Conservation (phyloP, 352 stramenopile species). For the Pythium rhizo-oryzae region DNA sequence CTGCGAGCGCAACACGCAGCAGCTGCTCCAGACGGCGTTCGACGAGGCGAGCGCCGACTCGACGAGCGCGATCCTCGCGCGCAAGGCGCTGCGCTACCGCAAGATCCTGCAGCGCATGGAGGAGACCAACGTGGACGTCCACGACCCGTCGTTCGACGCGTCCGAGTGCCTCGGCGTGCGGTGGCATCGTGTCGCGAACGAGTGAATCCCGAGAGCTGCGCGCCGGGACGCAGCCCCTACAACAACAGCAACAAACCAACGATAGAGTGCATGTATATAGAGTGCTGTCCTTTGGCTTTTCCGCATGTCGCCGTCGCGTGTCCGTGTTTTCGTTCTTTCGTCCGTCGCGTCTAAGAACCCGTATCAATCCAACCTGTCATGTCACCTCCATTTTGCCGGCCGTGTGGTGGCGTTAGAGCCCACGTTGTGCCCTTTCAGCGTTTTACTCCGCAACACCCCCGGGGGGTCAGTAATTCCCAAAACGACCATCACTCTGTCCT, state of each 20-base stretch:
- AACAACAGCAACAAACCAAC: too few relatives aligned
- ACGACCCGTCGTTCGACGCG: constrained; percentile 31
- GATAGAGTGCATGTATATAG: neutral
- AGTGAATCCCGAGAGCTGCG: too few relatives aligned
- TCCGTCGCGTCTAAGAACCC: neutral
- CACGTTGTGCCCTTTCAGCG: too few relatives aligned
- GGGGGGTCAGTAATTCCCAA: too few relatives aligned
- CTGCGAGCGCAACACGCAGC: constrained; percentile 27
- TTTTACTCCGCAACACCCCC: too few relatives aligned
- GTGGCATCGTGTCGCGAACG: constrained; percentile 25
- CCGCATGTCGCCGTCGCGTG: too few relatives aligned
- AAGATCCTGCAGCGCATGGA: constrained; percentile 35
- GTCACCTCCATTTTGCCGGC: too few relatives aligned
- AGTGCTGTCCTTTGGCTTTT: neutral
- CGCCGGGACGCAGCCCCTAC: too few relatives aligned
- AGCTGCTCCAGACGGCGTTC: constrained; percentile 26
- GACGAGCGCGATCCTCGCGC: constrained; percentile 28
- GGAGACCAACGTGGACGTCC: constrained; percentile 27
- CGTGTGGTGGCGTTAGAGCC: too few relatives aligned
- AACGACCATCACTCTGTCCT: constrained; percentile 3
- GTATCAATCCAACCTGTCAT: too few relatives aligned
- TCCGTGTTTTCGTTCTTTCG: neutral
- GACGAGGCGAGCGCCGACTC: constrained; percentile 15
- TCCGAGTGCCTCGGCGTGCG: constrained; percentile 33
- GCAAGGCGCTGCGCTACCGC: constrained; percentile 36